phyloP scores from a whole-genome alignment of 352 stramenopile species.

The Phytophthora uliginosa region DNA sequence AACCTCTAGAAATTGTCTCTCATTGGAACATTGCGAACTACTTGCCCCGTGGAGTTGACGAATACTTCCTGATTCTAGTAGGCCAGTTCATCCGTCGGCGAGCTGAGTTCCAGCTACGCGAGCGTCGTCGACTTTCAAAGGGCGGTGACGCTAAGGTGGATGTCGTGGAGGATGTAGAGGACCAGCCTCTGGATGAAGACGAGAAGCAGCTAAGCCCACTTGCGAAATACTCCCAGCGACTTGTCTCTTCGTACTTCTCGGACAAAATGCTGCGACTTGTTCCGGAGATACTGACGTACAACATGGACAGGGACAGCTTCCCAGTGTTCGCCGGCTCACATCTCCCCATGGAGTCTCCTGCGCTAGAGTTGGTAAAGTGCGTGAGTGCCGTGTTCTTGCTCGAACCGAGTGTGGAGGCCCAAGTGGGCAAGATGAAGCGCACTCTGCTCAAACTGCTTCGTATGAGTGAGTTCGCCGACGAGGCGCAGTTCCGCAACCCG shows the following conservation, averaged over 20 bases:
- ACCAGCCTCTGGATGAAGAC: conserved; percentile 58
- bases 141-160: conserved; percentile 27
- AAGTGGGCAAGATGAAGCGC: conserved; percentile 93
- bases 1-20: conserved; percentile 74
- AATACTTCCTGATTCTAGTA: conserved; percentile 93
- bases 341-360: conserved; percentile 83
- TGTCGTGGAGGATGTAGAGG: conserved; percentile 26
- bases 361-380: conserved; percentile 99
- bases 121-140: conserved; percentile 31
- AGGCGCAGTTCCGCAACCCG: conserved; percentile 95
- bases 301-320: conserved; percentile 77
- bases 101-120: conserved; percentile 64
- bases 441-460: conserved; percentile 91
- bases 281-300: conserved; percentile 79
- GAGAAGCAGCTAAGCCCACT: conserved; percentile 64
- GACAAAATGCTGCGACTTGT: conserved; percentile 85
- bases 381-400: conserved; percentile 94
- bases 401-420: conserved; percentile 92
- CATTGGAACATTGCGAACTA: conserved; percentile 93
- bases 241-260: conserved; percentile 80
- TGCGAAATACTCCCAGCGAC: conserved; percentile 74
- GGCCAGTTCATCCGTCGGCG: conserved; percentile 88
- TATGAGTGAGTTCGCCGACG: conserved; percentile 79
- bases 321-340: conserved; percentile 89
- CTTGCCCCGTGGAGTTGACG: conserved; percentile 82